Base-by-base conservation (phyloP, 2,329 filamentous ascomycete genomes). In the Diaporthe sp. region DNA sequence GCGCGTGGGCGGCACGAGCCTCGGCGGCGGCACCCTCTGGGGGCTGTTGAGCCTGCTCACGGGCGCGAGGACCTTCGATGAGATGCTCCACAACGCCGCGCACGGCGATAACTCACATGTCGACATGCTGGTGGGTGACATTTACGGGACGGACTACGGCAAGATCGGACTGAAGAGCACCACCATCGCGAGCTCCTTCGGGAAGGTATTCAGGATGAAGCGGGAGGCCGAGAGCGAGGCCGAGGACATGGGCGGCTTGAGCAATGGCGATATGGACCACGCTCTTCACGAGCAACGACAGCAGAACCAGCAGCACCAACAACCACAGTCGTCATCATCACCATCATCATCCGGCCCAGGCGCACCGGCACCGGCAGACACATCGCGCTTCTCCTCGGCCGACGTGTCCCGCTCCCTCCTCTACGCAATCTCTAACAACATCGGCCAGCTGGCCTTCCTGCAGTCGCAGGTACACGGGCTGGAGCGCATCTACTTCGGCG, bases 21-120 rank as follows among this genome's bases (percentile, higher is more conserved):
- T 99, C 0, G 97, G 97, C 44, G 97, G 97, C 58, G 97, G 97
- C n/a, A 99, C 97, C 1, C 92, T 99, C 70, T 99, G 97, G 97
- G 97, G 97, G 0, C 87, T 99, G 32, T 88, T 99, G 50, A 97
- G 94, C 17, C 89, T 99, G 69, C 88, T 99, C 51, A 99, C 97
- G 0, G 95, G 96, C n/a, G 95, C 96, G 30, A 91, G 94, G 72
- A 96, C 92, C n/a, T 99, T 99, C 81, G 97, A 98, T 83, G 96
- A 98, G 79, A 99, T 99, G 97, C 88, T 99, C 47, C 92, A 93
- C 71, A 93, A 97, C 86, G 96, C 97, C 1, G 97, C 97, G 77
- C 89, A 91, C 44, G 97, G 97, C 35, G 97, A 99, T 85, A 99
- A 99, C 80, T 89, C 93, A 50, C 93, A 94, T 37, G 97, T 99